Base-by-base conservation (phyloP, 805 yeast species). In the Hermanozyma aechmeae region DNA sequence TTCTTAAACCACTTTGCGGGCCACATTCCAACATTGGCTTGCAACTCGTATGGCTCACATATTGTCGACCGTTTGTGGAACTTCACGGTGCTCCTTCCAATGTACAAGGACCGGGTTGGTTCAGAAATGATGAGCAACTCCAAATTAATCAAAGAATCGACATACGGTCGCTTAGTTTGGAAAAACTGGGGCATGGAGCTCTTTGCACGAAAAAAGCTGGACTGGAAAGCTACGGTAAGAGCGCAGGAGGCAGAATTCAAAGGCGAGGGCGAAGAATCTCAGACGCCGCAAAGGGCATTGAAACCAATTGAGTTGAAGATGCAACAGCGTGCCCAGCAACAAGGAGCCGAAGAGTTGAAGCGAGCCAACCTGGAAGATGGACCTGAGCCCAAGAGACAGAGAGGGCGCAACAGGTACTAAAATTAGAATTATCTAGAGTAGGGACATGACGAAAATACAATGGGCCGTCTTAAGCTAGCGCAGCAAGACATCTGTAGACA, bases 121-220 rank as follows among this genome's bases (percentile, higher is more conserved):
- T 67, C 68, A 15, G 78, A 76, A 34, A 58, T 89, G 35, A 45
- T 61, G 16, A 66, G 61, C 12, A 69, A 76, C 24, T 69, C 77
- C 23, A 79, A 73, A 22, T 65, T 68, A 36, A 80, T 92, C 25
- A 86, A 92, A 58, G 84, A 78, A 36, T 82, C 95, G 48, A 71
- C 64, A 9, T 92, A 89, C 47, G 98, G 98, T 20, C 73, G 79
- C 48, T 68, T 76, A 43, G 97, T 92, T 2, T 92, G 96, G 97
- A 83, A 79, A 51, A 89, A 89, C 52, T 92, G 96, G 96, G 59
- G 71, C 17, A 69, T 89, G 78, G 97, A 92, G 50, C 56, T 77
- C 43, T 89, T 75, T 45, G 49, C 61, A 8, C 68, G 93, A 48
- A 76, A 77, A 54, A 71, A 77, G 51, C 72, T 64, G 46, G 96